A percentile compares a stretch with the other conserved stretches of the same genome.
These are phyloP conservation scores for Boletellus emodensis DNA, from an alignment of 768 basidiomycete genomes.

Conservation along the genomic window DNA sequence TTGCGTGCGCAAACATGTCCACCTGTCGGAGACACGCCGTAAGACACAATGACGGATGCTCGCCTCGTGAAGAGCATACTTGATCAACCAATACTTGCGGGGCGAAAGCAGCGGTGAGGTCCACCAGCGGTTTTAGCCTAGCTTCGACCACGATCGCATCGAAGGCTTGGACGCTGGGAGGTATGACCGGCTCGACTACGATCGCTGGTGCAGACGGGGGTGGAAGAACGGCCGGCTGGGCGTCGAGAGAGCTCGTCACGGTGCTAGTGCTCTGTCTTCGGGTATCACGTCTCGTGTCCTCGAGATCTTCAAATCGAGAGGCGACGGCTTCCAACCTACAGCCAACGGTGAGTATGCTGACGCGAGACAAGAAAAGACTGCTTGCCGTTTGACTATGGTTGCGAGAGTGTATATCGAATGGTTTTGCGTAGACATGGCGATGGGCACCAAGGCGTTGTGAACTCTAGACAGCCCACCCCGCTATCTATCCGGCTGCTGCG, in stretches of 20 bases:
- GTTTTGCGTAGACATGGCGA: constrained; percentile 33
- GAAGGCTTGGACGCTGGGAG: constrained; percentile 67
- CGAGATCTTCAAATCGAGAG: constrained; percentile 91
- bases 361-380: constrained; percentile 3
- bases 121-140: constrained; percentile 69
- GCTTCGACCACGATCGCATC: constrained; percentile 70
- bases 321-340: constrained; percentile 87
- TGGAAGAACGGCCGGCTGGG: constrained; percentile 28
- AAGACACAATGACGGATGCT: constrained; percentile 1
- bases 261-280: constrained; percentile 31
- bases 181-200: constrained; percentile 39
- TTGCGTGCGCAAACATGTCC: constrained; percentile 60
- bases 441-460: neutral
- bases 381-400: constrained; percentile 79
- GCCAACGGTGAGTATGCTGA: constrained; percentile 1
- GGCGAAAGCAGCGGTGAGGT: constrained; percentile 68
- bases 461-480: neutral
- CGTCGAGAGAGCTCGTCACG: constrained; percentile 23
- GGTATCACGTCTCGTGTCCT: constrained; percentile 38
- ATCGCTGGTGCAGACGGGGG: constrained; percentile 35
- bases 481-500: neutral
- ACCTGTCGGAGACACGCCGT: constrained; percentile 44
- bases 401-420: constrained; percentile 67
- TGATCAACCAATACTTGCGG: constrained; percentile 70
- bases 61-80: constrained; percentile 42